Base-by-base conservation (phyloP, 129 eudicot species). In the sunflower (Helianthus annuus) region DNA sequence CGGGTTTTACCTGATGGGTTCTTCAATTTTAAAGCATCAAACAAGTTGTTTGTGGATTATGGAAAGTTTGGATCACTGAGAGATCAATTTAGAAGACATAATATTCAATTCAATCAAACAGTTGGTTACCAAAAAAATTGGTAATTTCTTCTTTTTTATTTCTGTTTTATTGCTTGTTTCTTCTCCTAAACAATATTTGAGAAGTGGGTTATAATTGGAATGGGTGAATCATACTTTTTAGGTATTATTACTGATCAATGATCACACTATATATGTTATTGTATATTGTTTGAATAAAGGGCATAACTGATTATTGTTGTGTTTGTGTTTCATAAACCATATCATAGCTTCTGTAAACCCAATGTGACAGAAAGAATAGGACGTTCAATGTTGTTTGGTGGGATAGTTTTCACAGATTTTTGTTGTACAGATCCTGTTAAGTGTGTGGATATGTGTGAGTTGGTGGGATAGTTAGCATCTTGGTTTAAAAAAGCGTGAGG, bases 11-110 rank as follows among this genome's bases (percentile, higher is more conserved):
- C 80, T 16, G 65, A 72, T 67, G 68, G 73, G 72, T 66, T 78
- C 38, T 77, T 74, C 34, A 85, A 82, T 63, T 61, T 81, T 48
- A 86, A 83, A 72, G 79, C 75, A 46, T 56, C 76, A 44, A 79
- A 72, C 71, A 78, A 83, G 44, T 68, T 68, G 5, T 40, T 81
- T 71, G 62, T 69, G 76, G 72, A 10, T 71, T 52, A 78, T 82
- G 69, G 68, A 7, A 73, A 72, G 29, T 11, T 73, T 70, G 73
- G 71, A 77, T 61, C 76, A 34, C 12, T 64, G 2, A 83, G 72
- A 68, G 44, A 68, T 74, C 82, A 69, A 12, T 73, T 79, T 22
- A 16, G 73, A 10, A 75, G 75, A 48, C 49, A 83, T 52, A 64
- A 34, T 40, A 82, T 74, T 34, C 84, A 81, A 10, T 58, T 40